Percentiles rank a stretch among this genome's conserved stretches.
phyloP scores from a whole-genome alignment of 306 rosid genomes.

The Alnus rubra region DNA sequence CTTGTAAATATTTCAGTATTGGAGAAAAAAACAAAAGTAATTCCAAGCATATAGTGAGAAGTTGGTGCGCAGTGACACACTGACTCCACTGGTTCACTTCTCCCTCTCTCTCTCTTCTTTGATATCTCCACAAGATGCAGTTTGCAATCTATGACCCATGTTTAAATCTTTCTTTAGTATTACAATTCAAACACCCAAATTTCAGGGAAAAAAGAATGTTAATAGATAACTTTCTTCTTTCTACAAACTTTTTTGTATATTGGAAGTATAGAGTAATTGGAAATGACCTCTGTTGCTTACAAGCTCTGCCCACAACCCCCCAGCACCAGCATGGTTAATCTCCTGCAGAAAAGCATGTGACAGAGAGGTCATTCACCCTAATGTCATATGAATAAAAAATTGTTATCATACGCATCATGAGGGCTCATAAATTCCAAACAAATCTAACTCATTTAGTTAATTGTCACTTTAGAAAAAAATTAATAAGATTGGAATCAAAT shows the following conservation, averaged over 20 bases:
- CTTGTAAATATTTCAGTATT: background rate
- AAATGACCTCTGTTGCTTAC: conserved; percentile 64
- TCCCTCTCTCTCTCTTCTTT: background rate
- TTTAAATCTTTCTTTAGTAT: background rate
- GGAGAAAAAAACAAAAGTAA: background rate
- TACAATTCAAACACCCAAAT: background rate
- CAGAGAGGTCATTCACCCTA: background rate
- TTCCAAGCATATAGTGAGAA: background rate
- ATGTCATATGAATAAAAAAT: background rate
- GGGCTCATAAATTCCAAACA: background rate
- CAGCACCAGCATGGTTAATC: conserved; percentile 87
- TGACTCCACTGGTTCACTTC: background rate
- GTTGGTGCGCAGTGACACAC: background rate
- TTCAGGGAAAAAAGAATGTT: background rate
- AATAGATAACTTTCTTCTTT: background rate
- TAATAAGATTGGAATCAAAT: background rate
- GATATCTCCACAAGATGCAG: background rate
- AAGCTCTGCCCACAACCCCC: conserved; percentile 83
- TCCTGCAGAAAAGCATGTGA: conserved; percentile 46
- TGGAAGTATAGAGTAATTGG: conserved; percentile 11
- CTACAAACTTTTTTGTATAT: background rate
- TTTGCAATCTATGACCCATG: background rate
- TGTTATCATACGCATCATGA: background rate
- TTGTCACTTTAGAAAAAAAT: background rate
- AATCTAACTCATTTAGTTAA: background rate